Percentiles rank a stretch among this genome's conserved stretches.
phyloP scores from a whole-genome alignment of 2,329 filamentous ascomycete species.

The Helotiales sp. region DNA sequence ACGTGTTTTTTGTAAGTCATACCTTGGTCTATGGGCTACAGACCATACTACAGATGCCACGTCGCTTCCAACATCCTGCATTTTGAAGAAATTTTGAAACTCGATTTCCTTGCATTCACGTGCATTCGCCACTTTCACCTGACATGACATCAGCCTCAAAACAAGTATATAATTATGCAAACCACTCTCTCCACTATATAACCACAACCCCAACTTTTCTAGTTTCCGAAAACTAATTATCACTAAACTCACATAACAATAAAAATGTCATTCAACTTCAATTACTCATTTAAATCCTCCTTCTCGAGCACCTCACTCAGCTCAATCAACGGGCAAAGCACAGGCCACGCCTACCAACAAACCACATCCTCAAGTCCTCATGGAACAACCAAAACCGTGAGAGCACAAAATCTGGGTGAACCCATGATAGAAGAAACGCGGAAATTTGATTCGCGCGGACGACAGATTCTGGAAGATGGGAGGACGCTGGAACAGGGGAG shows the following conservation, averaged over 20 bases:
- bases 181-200: too few relatives aligned
- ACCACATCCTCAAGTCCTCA: background rate
- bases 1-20: too few relatives aligned
- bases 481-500: background rate
- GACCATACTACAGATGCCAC: too few relatives aligned
- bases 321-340: background rate
- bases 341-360: background rate
- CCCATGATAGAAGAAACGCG: background rate
- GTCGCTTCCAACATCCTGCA: too few relatives aligned
- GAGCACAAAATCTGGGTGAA: background rate
- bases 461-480: background rate
- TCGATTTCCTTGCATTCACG: too few relatives aligned
- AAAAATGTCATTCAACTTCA: background rate
- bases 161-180: background rate
- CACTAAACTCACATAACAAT: background rate
- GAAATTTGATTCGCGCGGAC: background rate
- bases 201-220: too few relatives aligned
- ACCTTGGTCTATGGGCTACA: too few relatives aligned
- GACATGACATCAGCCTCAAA: background rate
- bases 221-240: background rate
- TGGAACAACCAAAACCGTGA: background rate
- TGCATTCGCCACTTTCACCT: background rate
- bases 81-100: too few relatives aligned
- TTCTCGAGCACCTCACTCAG: background rate
- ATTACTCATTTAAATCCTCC: background rate